Base-by-base conservation (phyloP, 2,329 filamentous ascomycete genomes). In the Penicillium palitans region DNA sequence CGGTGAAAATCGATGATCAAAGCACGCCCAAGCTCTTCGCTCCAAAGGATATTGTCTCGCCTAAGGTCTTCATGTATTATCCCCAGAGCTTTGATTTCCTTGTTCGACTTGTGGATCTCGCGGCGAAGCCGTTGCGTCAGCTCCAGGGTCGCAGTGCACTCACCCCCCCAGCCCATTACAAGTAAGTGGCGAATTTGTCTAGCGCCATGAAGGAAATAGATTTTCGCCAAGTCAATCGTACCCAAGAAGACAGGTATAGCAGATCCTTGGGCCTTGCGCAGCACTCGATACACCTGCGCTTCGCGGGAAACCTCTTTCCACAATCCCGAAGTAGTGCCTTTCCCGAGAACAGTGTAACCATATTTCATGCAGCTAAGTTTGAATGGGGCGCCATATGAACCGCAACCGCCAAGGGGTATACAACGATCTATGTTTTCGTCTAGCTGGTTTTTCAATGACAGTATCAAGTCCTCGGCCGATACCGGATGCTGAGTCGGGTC, bases 161-260 rank as follows among this genome's bases (percentile, higher is more conserved):
- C 3, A 10, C 47, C 47, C 0, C 33, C 47, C 47, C 24, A 50
- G 17, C 47, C 47, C 9, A 50, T 50, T 0, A 50, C 17, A 6
- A 50, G 47, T 10, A 50, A 15, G 4, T 50, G 17, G 15, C 24
- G 31, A 8, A 50, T 50, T 1, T 24, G 4, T 50, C 47, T 24
- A 27, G 47, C 65, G 1, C 68, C 63, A 58, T 73, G 56, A 6
- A 72, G 62, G 48, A 72, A 73, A 45, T 71, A 72, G 24, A 61
- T 60, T 47, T 60, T 58, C 5, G 59, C 55, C 3, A 61, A 40
- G 49, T 60, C 57, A 13, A 62, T 64, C 2, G 46, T 57, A 2
- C 55, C 59, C 1, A 64, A 19, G 15, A 64, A 64, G 12, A 64
- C 41, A 52, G 61, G 59, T 1, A 64, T 41, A 45, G 60, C 45